Percentiles rank a stretch among this genome's conserved stretches.
phyloP scores from a whole-genome alignment of 768 basidiomycete species.

The Naganishia kalamii region DNA sequence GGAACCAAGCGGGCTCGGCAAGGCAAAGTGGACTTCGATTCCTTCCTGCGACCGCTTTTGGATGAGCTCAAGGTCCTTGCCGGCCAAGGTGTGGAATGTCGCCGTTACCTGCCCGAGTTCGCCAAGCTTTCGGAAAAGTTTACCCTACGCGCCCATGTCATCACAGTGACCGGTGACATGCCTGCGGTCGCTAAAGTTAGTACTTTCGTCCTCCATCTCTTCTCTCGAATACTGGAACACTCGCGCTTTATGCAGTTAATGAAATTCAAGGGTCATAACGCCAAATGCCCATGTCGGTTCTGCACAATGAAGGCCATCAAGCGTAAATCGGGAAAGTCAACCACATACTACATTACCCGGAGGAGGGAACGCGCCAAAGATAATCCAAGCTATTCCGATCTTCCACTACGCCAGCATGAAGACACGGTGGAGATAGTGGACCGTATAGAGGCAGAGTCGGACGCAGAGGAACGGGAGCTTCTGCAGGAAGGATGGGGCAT shows the following conservation, averaged over 20 bases:
- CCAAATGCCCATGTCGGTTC: conserved; percentile 6
- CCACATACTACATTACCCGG: background rate
- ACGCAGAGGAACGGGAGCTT: background rate
- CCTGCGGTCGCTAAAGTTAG: background rate
- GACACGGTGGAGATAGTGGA: background rate
- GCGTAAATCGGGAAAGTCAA: background rate
- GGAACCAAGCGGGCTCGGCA: background rate
- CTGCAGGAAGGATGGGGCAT: background rate
- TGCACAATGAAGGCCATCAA: background rate
- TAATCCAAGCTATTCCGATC: background rate
- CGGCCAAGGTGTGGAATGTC: background rate
- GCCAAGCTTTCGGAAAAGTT: background rate
- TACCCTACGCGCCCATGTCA: background rate
- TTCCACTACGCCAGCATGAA: background rate
- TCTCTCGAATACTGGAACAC: background rate
- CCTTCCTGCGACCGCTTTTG: background rate
- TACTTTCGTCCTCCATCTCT: background rate
- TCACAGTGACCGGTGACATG: background rate
- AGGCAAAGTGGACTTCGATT: background rate
- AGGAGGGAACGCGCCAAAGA: background rate
- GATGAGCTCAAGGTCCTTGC: background rate
- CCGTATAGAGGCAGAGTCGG: background rate
- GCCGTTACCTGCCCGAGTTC: background rate
- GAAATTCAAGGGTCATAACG: background rate
- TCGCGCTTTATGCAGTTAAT: background rate